phyloP scores from a whole-genome alignment of 768 basidiomycete genomes.

The Pholiota microspora region DNA sequence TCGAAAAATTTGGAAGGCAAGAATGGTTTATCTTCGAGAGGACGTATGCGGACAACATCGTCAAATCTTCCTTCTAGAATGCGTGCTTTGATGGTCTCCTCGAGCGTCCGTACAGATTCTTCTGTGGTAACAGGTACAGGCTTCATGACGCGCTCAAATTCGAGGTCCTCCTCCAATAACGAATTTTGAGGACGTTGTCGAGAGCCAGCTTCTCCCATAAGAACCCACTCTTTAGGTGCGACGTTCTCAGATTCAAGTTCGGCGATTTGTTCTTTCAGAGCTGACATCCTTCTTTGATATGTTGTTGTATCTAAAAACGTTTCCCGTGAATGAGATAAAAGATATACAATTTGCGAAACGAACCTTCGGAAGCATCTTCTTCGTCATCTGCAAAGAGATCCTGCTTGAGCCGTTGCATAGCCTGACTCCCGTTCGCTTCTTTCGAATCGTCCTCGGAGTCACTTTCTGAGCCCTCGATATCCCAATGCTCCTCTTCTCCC shows the following conservation, averaged over 20 bases:
- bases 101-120: slow-evolving; percentile 74
- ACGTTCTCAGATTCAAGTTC: slow-evolving; percentile 85
- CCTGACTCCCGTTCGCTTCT: slow-evolving; percentile 19
- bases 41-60: slow-evolving; percentile 84
- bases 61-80: slow-evolving; percentile 86
- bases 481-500: slow-evolving; percentile 18
- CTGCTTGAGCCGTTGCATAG: slow-evolving; percentile 69
- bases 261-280: slow-evolving; percentile 75
- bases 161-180: slow-evolving; percentile 89
- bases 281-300: slow-evolving; percentile 76
- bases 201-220: slow-evolving; percentile 87
- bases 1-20: slow-evolving; percentile 88
- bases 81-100: slow-evolving; percentile 87
- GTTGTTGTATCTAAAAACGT: slow-evolving; percentile 59
- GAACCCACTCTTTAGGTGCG: slow-evolving; percentile 86
- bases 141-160: slow-evolving; percentile 90
- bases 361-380: slow-evolving; percentile 37
- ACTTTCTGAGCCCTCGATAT: slow-evolving; percentile 17
- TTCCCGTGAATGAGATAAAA: slow-evolving; percentile 12
- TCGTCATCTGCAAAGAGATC: slow-evolving; percentile 81
- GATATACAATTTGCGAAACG: slow-evolving; percentile 2
- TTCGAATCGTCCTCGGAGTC: slow-evolving; percentile 29
- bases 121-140: slow-evolving; percentile 88
- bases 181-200: slow-evolving; percentile 86
- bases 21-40: slow-evolving; percentile 83